A percentile compares a stretch with the other conserved stretches of the same genome.
phyloP scores from a whole-genome alignment of 1,284 basidiomycete genomes.

The Leccinum subfulvum region DNA sequence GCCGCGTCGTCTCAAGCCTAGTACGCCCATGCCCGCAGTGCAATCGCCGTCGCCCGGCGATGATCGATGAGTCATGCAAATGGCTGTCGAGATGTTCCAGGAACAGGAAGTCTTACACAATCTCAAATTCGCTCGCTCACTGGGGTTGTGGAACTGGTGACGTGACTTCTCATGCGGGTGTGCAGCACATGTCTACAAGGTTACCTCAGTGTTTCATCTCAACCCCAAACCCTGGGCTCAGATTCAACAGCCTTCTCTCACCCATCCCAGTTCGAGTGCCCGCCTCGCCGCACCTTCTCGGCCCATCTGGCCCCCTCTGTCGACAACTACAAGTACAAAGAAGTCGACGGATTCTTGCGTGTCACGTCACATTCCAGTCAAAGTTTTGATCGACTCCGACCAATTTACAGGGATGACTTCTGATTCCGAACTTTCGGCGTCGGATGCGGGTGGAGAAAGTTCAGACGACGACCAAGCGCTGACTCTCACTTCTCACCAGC shows the following conservation, averaged over 20 bases:
- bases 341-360: constrained; percentile 65
- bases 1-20: too few relatives aligned
- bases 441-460: constrained; percentile 36
- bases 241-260: constrained; percentile 43
- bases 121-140: too few relatives aligned
- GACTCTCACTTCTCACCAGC: constrained; percentile 53
- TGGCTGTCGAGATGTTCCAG: too few relatives aligned
- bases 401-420: constrained; percentile 41
- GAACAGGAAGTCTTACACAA: too few relatives aligned
- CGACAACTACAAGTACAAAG: constrained; percentile 48
- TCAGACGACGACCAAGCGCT: constrained; percentile 35
- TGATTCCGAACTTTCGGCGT: constrained; percentile 45
- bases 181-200: too few relatives aligned
- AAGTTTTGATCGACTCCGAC: constrained; percentile 44
- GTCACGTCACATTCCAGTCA: constrained; percentile 43
- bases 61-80: too few relatives aligned
- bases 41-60: too few relatives aligned
- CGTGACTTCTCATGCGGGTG: too few relatives aligned
- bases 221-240: constrained; percentile 9
- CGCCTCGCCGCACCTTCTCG: constrained; percentile 49
- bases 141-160: too few relatives aligned
- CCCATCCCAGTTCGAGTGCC: constrained; percentile 52
- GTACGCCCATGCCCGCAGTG: too few relatives aligned
- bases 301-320: constrained; percentile 41
- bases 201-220: neutral